Evolutionary conservation across 495 filamentous ascomycete species (phyloP).

Genomic region (Hypomontagnella submonticulosa): DNA sequence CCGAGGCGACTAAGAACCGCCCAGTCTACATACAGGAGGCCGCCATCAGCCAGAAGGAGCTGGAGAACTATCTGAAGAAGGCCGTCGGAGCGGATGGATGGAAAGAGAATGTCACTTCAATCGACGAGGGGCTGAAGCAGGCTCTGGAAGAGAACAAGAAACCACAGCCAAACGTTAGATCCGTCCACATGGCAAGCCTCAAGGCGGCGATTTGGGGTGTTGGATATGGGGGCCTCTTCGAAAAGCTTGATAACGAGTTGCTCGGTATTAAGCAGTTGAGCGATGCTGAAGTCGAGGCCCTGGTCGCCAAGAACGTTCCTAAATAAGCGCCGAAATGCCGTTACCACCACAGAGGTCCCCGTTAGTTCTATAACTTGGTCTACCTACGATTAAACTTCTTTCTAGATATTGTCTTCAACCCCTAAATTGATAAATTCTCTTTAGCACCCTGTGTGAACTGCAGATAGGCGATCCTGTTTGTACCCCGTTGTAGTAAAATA

Average conservation of each 20-base stretch:
- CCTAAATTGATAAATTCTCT: too few relatives aligned
- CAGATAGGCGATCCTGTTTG: too few relatives aligned
- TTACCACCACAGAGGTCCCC: too few relatives aligned
- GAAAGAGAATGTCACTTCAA: slow-evolving; percentile 48
- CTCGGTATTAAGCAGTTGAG: slow-evolving; percentile 40
- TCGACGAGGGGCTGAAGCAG: slow-evolving; percentile 43
- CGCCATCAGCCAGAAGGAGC: slow-evolving; percentile 55
- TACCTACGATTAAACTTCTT: too few relatives aligned
- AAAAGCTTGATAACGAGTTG: slow-evolving; percentile 43
- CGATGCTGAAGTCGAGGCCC: slow-evolving; percentile 33
- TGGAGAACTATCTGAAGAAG: slow-evolving; percentile 56
- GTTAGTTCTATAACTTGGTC: too few relatives aligned
- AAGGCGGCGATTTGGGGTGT: slow-evolving; percentile 52
- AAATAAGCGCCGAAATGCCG: slow-evolving; percentile 5
- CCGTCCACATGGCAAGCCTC: slow-evolving; percentile 32
- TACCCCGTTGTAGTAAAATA: too few relatives aligned
- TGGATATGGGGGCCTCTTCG: slow-evolving; percentile 42
- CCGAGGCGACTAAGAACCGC: slow-evolving; percentile 62
- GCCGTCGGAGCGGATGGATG: slow-evolving; percentile 51
- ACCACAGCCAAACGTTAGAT: slow-evolving; percentile 29
- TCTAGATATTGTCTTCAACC: too few relatives aligned
- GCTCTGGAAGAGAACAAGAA: slow-evolving; percentile 49
- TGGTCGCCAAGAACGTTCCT: slow-evolving; percentile 17
- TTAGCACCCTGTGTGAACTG: too few relatives aligned
- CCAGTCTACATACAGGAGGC: slow-evolving; percentile 56